Percentiles rank a stretch among this genome's conserved stretches.
Evolutionary conservation across 1,284 basidiomycete species (phyloP).

Genomic region (Fomitopsis pinicola): DNA sequence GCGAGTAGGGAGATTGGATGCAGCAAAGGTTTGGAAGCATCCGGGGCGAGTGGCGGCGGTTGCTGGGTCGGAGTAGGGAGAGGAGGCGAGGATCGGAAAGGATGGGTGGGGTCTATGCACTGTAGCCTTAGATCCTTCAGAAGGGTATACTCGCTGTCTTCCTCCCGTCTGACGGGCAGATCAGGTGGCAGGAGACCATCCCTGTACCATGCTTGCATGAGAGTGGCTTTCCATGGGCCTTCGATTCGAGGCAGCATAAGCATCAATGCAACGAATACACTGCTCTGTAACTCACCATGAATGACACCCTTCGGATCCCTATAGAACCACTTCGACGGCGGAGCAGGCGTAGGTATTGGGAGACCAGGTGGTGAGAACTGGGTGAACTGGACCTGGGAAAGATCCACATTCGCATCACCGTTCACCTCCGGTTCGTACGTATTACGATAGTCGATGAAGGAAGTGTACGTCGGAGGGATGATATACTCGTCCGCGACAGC

Average conservation of each 20-base stretch:
- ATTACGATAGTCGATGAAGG: constrained; percentile 67
- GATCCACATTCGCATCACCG: constrained; percentile 38
- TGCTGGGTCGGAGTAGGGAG: constrained; percentile 6
- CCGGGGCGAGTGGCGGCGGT: constrained; percentile 19
- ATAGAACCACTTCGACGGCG: constrained; percentile 75
- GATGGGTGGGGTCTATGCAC: constrained; percentile 71
- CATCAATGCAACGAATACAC: constrained; percentile 4
- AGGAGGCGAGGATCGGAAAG: constrained; percentile 54
- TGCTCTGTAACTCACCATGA: constrained; percentile 51
- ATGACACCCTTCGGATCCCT: constrained; percentile 73
- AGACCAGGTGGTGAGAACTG: constrained; percentile 77
- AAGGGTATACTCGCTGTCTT: constrained; percentile 60
- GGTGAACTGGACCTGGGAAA: constrained; percentile 63
- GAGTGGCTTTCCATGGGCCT: constrained; percentile 82
- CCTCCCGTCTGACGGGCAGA: constrained; percentile 72
- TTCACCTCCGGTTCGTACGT: constrained; percentile 53
- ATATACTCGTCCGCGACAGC: constrained; percentile 83
- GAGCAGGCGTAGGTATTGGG: constrained; percentile 59
- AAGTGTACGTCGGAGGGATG: constrained; percentile 81
- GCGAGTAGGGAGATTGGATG: constrained; percentile 75
- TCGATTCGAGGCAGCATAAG: constrained; percentile 23
- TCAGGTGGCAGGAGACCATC: constrained; percentile 76
- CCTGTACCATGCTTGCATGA: constrained; percentile 84
- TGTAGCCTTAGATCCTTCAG: constrained; percentile 71
- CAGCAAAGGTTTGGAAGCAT: constrained; percentile 55